Conservation (phyloP, 441 rosid species). For the Arabidopsis lyrata region DNA sequence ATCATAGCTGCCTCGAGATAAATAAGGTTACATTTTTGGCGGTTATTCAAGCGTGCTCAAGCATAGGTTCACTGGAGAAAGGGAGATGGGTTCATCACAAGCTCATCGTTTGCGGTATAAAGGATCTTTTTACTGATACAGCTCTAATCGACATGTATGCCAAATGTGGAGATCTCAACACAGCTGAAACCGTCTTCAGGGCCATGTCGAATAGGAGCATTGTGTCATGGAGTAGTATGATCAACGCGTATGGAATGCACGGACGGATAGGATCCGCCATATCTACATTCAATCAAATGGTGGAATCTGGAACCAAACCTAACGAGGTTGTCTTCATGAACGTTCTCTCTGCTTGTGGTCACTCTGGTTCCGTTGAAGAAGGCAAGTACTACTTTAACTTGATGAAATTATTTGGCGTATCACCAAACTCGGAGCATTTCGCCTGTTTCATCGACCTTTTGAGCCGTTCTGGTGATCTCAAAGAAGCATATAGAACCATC, state of each 20-base stretch:
- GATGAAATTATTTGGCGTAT: constrained; percentile 63
- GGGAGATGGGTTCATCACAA: constrained; percentile 93
- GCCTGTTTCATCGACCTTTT: constrained; percentile 84
- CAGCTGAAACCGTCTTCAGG: constrained; percentile 63
- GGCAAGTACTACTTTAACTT: constrained; percentile 66
- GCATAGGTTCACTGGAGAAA: constrained; percentile 64
- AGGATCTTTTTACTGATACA: constrained; percentile 66
- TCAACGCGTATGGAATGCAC: constrained; percentile 81
- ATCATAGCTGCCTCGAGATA: constrained; percentile 50
- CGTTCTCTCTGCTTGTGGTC: constrained; percentile 81
- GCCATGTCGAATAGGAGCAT: constrained; percentile 62
- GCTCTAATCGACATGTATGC: constrained; percentile 88
- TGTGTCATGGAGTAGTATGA: constrained; percentile 91
- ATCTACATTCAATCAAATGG: constrained; percentile 66
- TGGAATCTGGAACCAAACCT: constrained; percentile 64
- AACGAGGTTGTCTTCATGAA: constrained; percentile 87
- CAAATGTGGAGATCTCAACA: constrained; percentile 80
- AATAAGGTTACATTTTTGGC: constrained; percentile 72
- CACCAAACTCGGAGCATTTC: constrained; percentile 72
- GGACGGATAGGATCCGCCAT: constrained; percentile 61
- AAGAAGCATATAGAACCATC: constrained; percentile 65
- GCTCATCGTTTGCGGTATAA: constrained; percentile 58
- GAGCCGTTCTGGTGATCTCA: constrained; percentile 76
- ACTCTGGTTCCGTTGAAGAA: constrained; percentile 69
- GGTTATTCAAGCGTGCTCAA: constrained; percentile 82